phyloP scores from a whole-genome alignment of 306 rosid species.

The Amphicarpaea edgeworthii region DNA sequence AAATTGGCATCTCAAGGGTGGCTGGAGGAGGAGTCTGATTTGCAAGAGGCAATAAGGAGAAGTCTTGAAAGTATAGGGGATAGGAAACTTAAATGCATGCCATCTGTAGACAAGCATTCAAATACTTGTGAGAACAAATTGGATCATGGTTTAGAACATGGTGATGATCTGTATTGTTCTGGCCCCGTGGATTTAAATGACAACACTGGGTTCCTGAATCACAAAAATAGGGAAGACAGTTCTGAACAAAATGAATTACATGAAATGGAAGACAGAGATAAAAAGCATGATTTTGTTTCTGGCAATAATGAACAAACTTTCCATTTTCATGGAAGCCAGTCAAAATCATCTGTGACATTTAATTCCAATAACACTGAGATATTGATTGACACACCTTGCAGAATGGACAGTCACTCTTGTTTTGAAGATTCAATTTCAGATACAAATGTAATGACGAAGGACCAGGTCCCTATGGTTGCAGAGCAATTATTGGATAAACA shows the following conservation, averaged over 20 bases:
- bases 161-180: constrained; percentile 31
- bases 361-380: constrained; percentile 24
- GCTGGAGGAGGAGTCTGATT: constrained; percentile 79
- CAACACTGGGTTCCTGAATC: constrained; percentile 35
- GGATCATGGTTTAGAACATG: constrained; percentile 36
- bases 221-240: constrained; percentile 44
- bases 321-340: constrained; percentile 47
- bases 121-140: constrained; percentile 35
- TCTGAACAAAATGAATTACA: constrained; percentile 43
- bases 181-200: constrained; percentile 43
- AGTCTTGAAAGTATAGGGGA: constrained; percentile 67
- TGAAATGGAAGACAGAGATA: constrained; percentile 50
- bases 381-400: constrained; percentile 37
- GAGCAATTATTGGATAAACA: constrained; percentile 53
- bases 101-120: constrained; percentile 47
- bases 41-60: constrained; percentile 92
- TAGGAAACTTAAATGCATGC: constrained; percentile 30
- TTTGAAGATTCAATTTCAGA: constrained; percentile 51
- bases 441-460: constrained; percentile 48
- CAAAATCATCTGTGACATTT: constrained; percentile 43
- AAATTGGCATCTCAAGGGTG: constrained; percentile 64
- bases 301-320: constrained; percentile 42
- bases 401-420: constrained; percentile 32
- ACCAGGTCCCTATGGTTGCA: constrained; percentile 48
- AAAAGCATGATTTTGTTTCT: constrained; percentile 45